phyloP scores from a whole-genome alignment of 139 green algal genomes.

The Chlorella sp. region DNA sequence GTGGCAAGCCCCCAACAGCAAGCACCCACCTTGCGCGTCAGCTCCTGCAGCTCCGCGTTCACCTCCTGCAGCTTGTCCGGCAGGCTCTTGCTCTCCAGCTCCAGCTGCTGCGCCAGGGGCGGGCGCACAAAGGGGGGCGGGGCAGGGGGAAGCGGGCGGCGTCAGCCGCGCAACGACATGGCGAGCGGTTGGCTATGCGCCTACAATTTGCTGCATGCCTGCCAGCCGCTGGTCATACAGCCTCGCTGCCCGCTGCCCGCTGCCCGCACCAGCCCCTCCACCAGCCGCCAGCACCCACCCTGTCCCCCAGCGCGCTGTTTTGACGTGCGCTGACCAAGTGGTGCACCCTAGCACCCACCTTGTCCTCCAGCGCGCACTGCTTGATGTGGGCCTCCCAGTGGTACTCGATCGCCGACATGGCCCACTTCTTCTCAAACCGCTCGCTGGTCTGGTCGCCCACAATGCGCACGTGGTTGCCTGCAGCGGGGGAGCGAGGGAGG shows the following conservation, averaged over 20 bases:
- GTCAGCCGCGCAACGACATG: background rate
- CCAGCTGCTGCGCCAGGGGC: conserved; percentile 16
- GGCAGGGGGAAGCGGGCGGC: background rate
- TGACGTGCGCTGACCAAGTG: too few relatives aligned
- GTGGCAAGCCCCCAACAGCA: background rate
- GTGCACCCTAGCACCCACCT: conserved; percentile 17
- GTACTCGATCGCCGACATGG: conserved; percentile 41
- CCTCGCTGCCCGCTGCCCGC: background rate
- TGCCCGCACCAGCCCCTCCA: too few relatives aligned
- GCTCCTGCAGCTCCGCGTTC: conserved; percentile 51
- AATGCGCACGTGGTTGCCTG: conserved; percentile 52
- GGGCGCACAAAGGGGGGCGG: background rate
- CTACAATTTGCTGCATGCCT: too few relatives aligned
- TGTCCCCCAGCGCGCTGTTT: too few relatives aligned
- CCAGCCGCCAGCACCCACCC: too few relatives aligned
- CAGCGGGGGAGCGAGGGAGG: background rate
- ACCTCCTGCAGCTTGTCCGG: conserved; percentile 56
- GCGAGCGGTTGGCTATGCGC: too few relatives aligned
- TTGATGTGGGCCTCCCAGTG: conserved; percentile 52
- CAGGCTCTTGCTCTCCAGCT: conserved; percentile 46
- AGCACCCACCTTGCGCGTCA: conserved; percentile 47
- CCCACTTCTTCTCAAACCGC: conserved; percentile 69
- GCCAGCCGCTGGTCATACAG: background rate
- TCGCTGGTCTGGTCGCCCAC: conserved; percentile 57
- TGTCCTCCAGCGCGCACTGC: conserved; percentile 38